Conservation (phyloP, 129 eudicot genomes). For the Lactuca sativa region DNA sequence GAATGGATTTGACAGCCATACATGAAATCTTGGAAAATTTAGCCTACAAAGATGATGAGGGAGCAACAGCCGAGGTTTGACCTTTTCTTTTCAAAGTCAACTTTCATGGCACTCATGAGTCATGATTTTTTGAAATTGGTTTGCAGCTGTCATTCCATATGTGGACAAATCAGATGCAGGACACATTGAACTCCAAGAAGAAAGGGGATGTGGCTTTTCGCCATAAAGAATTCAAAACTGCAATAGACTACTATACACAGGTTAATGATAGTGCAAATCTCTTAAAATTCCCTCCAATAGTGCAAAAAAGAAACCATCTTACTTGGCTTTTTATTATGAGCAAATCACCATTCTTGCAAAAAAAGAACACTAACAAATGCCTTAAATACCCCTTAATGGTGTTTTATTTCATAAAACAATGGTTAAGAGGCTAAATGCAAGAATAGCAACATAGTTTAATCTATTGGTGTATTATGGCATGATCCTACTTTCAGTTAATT, state of each 20-base stretch:
- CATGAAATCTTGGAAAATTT: slow-evolving; percentile 83
- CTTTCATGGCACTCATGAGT: not conserved
- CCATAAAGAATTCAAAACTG: slow-evolving; percentile 78
- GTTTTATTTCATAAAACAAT: no score
- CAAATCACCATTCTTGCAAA: not conserved
- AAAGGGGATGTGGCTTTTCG: slow-evolving; percentile 87
- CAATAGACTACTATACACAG: slow-evolving; percentile 81
- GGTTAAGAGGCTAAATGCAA: no score
- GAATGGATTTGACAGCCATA: slow-evolving; percentile 88
- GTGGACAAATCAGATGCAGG: slow-evolving; percentile 98
- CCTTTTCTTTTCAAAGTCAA: slow-evolving; percentile 10
- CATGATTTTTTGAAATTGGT: not conserved
- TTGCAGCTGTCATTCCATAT: slow-evolving; percentile 84
- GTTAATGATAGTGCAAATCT: slow-evolving; percentile 27
- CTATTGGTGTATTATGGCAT: no score
- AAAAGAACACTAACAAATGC: not conserved
- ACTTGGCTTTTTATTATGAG: not conserved
- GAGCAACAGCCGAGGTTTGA: slow-evolving; percentile 88
- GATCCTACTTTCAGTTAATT: no score
- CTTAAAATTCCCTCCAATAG: not conserved
- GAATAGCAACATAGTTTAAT: no score
- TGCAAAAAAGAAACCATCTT: not conserved
- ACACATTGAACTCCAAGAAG: slow-evolving; percentile 79
- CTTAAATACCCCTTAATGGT: not conserved
- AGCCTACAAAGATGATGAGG: slow-evolving; percentile 92